A percentile compares a stretch with the other conserved stretches of the same genome.
These are phyloP conservation scores for Grammothele lineata DNA, from an alignment of 768 basidiomycete species.

Conservation along the genomic window DNA sequence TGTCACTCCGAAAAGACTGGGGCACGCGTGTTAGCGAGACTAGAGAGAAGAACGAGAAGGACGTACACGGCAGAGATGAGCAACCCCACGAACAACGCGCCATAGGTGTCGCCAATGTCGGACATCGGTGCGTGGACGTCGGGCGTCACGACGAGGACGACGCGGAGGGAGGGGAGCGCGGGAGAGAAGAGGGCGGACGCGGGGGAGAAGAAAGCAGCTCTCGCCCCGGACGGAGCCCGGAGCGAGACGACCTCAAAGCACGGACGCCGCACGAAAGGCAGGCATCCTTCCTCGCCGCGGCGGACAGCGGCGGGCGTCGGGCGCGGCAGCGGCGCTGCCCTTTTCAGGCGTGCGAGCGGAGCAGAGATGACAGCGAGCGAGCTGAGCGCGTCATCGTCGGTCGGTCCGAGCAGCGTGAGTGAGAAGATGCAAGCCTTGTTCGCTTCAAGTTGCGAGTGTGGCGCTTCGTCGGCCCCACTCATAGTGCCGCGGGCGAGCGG, in stretches of 20 bases:
- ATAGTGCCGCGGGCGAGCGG: too few species aligned
- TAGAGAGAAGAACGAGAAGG: not conserved
- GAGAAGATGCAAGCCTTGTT: too few species aligned
- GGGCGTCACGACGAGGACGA: not conserved
- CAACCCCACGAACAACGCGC: slow-evolving; percentile 17
- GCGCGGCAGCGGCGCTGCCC: too few species aligned
- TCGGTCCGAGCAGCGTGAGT: too few species aligned
- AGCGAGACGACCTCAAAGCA: not conserved
- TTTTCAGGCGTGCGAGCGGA: too few species aligned
- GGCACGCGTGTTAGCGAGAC: not conserved
- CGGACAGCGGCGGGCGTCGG: not conserved
- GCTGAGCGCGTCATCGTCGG: too few species aligned
- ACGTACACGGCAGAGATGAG: slow-evolving; percentile 17
- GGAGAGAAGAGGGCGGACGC: not conserved
- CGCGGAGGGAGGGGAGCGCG: not conserved
- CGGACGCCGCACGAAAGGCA: not conserved
- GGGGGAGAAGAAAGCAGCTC: not conserved
- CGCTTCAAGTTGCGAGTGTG: too few species aligned
- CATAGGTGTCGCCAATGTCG: slow-evolving; percentile 15
- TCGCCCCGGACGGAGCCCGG: not conserved
- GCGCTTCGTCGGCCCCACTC: too few species aligned
- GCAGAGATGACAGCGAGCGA: too few species aligned
- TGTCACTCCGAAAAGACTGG: slow-evolving; percentile 17
- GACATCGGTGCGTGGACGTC: slow-evolving; percentile 7
- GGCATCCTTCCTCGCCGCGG: not conserved